Percentiles rank a stretch among this genome's conserved stretches.
These are phyloP conservation scores for Brassica juncea DNA, from an alignment of 345 rosid genomes.

Conservation along the genomic window DNA sequence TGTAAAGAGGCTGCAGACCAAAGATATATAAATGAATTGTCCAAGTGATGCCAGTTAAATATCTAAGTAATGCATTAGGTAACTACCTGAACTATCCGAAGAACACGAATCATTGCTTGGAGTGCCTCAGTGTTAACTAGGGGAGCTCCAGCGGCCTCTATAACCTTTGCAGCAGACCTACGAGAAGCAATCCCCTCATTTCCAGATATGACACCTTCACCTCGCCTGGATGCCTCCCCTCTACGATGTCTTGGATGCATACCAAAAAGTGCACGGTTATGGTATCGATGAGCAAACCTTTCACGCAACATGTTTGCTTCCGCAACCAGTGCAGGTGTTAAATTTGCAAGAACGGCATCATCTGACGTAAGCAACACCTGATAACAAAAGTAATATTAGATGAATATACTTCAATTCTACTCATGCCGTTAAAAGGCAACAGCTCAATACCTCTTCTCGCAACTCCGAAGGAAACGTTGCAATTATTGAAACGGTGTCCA, in stretches of 20 bases:
- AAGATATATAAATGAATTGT: conserved; percentile 11
- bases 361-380: conserved; percentile 95
- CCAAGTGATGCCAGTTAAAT: conserved; percentile 4
- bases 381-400: conserved; percentile 13
- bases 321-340: conserved; percentile 95
- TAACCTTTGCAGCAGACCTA: conserved; percentile 66
- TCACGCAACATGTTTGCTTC: conserved; percentile 99
- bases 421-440: neutral
- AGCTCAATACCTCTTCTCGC: conserved; percentile 79
- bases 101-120: conserved; percentile 82
- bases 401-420: neutral
- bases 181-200: conserved; percentile 64
- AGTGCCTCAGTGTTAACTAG: conserved; percentile 78
- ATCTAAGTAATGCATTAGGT: neutral
- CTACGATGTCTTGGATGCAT: conserved; percentile 95
- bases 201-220: conserved; percentile 69
- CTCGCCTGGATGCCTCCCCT: conserved; percentile 90
- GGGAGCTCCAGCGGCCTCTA: conserved; percentile 92
- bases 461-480: conserved; percentile 96
- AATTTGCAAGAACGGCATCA: conserved; percentile 95
- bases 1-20: conserved; percentile 77
- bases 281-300: conserved; percentile 89
- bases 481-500: conserved; percentile 97
- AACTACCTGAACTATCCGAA: conserved; percentile 96
- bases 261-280: conserved; percentile 77